A percentile compares a stretch with the other conserved stretches of the same genome.
Evolutionary conservation across 495 filamentous ascomycete genomes (phyloP).

Genomic region (Neurospora sp.): DNA sequence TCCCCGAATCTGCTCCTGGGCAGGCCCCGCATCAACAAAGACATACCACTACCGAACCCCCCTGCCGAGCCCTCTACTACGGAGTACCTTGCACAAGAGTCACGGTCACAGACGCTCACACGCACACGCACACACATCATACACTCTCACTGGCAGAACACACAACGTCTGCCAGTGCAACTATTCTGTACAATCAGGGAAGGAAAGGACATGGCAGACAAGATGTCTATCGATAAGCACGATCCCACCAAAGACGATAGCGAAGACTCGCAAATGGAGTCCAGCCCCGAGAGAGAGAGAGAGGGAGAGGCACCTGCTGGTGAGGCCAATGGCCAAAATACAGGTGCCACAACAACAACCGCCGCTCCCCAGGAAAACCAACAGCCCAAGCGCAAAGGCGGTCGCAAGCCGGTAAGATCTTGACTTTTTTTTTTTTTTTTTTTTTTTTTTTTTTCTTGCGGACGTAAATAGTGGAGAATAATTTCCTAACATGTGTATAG

Average conservation of each 20-base stretch:
- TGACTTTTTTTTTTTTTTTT: not conserved
- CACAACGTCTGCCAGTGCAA: not conserved
- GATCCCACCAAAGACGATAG: constrained; percentile 40
- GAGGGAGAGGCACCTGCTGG: constrained; percentile 34
- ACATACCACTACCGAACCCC: not conserved
- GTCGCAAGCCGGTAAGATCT: constrained; percentile 42
- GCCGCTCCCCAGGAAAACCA: constrained; percentile 32
- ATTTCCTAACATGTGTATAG: constrained; percentile 35
- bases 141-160: not conserved
- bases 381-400: constrained; percentile 81
- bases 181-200: not conserved
- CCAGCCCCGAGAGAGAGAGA: constrained; percentile 41
- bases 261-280: constrained; percentile 42
- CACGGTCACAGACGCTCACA: not conserved
- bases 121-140: not conserved
- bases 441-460: not conserved
- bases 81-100: not conserved
- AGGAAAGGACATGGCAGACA: constrained; percentile 40
- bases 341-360: not conserved
- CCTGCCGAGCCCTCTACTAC: not conserved
- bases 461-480: not conserved
- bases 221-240: constrained; percentile 52
- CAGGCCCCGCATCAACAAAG: not conserved
- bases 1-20: not conserved
- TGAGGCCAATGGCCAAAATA: not conserved